A percentile compares a stretch with the other conserved stretches of the same genome.
Evolutionary conservation across 73 alveolate species (phyloP).

Genomic region (Stentor roeselii): DNA sequence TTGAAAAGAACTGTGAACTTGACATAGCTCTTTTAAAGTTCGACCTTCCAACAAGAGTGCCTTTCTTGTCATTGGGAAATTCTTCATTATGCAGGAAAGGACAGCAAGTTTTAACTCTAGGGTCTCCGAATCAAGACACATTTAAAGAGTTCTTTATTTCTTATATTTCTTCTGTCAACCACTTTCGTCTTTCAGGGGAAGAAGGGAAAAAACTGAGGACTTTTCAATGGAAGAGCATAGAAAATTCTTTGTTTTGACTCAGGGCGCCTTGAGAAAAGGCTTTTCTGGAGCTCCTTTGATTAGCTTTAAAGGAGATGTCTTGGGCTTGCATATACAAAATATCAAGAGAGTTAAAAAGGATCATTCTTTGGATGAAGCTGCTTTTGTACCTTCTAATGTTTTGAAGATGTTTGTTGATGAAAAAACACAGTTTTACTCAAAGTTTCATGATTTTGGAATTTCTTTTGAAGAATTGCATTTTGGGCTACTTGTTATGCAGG

Average conservation of each 20-base stretch:
- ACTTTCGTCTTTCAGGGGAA: too few species aligned
- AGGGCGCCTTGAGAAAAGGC: not conserved
- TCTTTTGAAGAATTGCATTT: too few species aligned
- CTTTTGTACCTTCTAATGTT: not conserved
- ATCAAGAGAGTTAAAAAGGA: not conserved
- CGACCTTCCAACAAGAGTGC: not conserved
- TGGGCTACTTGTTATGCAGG: conserved; percentile 57
- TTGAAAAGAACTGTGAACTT: not conserved
- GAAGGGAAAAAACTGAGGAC: too few species aligned
- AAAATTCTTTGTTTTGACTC: not conserved
- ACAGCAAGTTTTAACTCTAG: not conserved
- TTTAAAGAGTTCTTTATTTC: not conserved
- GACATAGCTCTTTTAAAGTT: conserved; percentile 13
- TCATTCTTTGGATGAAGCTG: not conserved
- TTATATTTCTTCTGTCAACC: too few species aligned
- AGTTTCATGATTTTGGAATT: too few species aligned
- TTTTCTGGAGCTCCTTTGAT: conserved; percentile 19
- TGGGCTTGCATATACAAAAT: not conserved
- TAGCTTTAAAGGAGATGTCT: not conserved
- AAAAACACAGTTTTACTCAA: not conserved
- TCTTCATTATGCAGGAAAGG: not conserved
- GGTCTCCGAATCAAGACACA: not conserved
- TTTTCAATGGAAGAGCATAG: too few species aligned
- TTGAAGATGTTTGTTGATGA: not conserved
- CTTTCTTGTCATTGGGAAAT: not conserved